Base-by-base conservation (phyloP, 768 basidiomycete species). In the Trametes maxima region DNA sequence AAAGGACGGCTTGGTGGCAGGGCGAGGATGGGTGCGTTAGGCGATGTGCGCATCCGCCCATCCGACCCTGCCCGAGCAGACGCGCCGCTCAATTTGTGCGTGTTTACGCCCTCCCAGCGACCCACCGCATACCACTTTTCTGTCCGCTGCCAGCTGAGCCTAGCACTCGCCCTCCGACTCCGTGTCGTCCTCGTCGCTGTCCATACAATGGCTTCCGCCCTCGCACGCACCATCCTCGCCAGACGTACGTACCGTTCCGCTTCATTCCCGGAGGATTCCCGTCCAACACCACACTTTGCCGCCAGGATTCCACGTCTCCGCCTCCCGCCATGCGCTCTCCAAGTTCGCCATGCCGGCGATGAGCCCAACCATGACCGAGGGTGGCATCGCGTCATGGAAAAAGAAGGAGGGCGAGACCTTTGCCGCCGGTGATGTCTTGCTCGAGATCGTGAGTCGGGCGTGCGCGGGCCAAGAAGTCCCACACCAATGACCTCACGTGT, bases 341-440 rank as follows among this genome's bases (percentile, higher is more conserved):
- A 92, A 87, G 73, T 95, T 98, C 79, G 80, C 87, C 65, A 95
- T 97, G 94, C 95, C 95, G 59, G 95, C 97, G 68, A 99, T 98
- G 96, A 96, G 94, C 64, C 97, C 97, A 35, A 99, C 97, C 59
- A 99, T 99, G 97, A 95, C 95, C 3, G 97, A 98, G 80, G 97
- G 97, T 64, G 97, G 96, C 65, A 97, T 99, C 74, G 92, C 96
- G 47, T 82, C 84, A 35, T 99, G 97, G 95, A 98, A 98, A 83
- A 90, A 92, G 79, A 89, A 89, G 76, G 96, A 98, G 75, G 97
- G 97, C 57, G 95, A 98, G 68, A 52, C 87, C 1, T 99, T 96
- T 73, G 66, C 86, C 17, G 85, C 88, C 7, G 96, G 97, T 24
- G 97, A 99, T 70, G 95, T 99, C 64, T 78, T 99, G 61, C 87